phyloP scores from a whole-genome alignment of 2,329 filamentous ascomycete species.

The Chaetomiaceae sp. region DNA sequence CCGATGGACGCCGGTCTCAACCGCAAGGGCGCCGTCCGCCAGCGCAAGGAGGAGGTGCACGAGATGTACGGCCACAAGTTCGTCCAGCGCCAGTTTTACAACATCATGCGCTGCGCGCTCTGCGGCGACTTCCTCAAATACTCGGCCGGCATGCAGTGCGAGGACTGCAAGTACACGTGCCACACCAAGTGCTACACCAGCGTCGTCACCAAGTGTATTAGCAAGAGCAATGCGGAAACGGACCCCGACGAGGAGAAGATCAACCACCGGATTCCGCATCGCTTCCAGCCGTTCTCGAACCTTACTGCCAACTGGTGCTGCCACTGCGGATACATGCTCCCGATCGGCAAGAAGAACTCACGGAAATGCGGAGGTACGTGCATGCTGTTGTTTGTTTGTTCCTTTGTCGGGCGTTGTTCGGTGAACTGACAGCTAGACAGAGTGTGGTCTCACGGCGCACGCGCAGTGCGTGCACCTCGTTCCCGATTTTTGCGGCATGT shows the following conservation, averaged over 20 bases:
- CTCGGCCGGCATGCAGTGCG: conserved; percentile 97
- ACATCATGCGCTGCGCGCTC: conserved; percentile 98
- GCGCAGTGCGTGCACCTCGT: conserved; percentile 89
- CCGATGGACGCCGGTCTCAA: conserved; percentile 85
- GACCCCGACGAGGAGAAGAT: conserved; percentile 99
- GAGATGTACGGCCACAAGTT: conserved; percentile 99
- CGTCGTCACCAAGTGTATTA: conserved; percentile 99
- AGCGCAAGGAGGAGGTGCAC: conserved; percentile 96
- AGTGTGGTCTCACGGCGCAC: conserved; percentile 89
- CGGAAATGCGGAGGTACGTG: conserved; percentile 77
- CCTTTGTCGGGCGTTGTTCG: not conserved
- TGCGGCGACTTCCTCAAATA: conserved; percentile 99
- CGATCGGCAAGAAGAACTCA: conserved; percentile 90
- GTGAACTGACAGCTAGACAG: conserved; percentile 36
- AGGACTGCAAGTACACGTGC: conserved; percentile 99
- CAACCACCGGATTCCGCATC: conserved; percentile 97
- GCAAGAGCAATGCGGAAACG: conserved; percentile 96
- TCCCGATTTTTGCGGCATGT: conserved; percentile 98
- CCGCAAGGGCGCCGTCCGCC: conserved; percentile 90
- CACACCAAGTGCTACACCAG: conserved; percentile 95
- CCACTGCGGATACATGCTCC: conserved; percentile 93
- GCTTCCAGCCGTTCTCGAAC: conserved; percentile 94
- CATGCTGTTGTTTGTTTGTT: not conserved
- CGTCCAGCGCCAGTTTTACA: conserved; percentile 97
- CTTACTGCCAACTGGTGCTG: conserved; percentile 99